Conservation (phyloP, 176 grass and related monocot species). For the Pharus latifolius region DNA sequence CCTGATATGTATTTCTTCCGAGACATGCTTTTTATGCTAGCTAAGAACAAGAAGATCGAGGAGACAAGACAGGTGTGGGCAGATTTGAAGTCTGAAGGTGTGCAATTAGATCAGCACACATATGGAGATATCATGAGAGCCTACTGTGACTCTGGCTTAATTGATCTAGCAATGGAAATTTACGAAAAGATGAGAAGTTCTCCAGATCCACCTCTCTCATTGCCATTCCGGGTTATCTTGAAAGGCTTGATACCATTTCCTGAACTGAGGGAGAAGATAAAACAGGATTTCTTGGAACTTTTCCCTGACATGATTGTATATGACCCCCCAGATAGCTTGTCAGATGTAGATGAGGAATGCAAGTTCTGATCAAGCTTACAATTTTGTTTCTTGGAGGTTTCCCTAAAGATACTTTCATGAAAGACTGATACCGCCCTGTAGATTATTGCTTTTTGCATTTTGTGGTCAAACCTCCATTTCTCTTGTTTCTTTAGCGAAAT, state of each 20-base stretch:
- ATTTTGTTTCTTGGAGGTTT: background rate
- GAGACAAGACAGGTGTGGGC: constrained; percentile 62
- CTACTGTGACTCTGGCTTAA: constrained; percentile 48
- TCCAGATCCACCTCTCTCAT: constrained; percentile 56
- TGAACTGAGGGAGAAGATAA: constrained; percentile 78
- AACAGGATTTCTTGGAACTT: constrained; percentile 72
- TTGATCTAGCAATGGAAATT: constrained; percentile 64
- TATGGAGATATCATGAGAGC: constrained; percentile 64
- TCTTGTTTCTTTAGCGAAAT: background rate
- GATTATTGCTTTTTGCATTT: background rate
- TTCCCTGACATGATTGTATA: constrained; percentile 89
- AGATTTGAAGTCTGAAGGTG: constrained; percentile 67
- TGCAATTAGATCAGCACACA: constrained; percentile 76
- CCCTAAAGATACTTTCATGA: background rate
- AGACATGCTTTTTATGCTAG: constrained; percentile 75
- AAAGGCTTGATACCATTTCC: constrained; percentile 74
- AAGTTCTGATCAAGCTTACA: constrained; percentile 12
- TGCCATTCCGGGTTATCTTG: constrained; percentile 84
- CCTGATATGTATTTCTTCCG: constrained; percentile 91
- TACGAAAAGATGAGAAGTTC: constrained; percentile 87
- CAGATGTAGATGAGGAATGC: constrained; percentile 40
- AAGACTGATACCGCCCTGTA: background rate
- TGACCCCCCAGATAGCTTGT: constrained; percentile 61
- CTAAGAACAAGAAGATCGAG: constrained; percentile 71
- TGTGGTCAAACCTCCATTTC: background rate